These are phyloP conservation scores for Sicyos edulis DNA, from an alignment of 306 rosid genomes.

Conservation along the genomic window DNA sequence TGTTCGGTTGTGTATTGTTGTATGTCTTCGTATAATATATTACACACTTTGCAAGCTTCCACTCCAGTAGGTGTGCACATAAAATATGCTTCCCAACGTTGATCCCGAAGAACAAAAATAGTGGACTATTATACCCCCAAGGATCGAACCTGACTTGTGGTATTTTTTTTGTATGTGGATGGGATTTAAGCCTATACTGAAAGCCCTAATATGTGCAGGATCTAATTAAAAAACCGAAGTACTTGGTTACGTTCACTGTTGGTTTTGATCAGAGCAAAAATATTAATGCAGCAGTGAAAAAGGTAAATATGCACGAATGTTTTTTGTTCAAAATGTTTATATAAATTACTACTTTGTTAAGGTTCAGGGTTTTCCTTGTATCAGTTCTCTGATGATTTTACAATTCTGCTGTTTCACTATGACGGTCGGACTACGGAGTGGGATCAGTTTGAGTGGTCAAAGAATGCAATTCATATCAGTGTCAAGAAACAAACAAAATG, in stretches of 20 bases:
- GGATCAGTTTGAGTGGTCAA: conserved; percentile 98
- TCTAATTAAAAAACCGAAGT: conserved; percentile 70
- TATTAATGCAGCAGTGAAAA: conserved; percentile 66
- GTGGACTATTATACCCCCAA: no score
- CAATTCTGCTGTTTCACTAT: conserved; percentile 94
- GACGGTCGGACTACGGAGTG: conserved; percentile 87
- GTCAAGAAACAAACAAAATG: conserved; percentile 75
- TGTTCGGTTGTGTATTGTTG: neutral
- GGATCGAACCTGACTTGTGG: neutral
- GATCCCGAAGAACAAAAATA: no score
- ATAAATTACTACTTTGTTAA: conserved; percentile 24
- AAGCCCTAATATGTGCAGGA: conserved; percentile 62
- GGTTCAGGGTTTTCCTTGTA: conserved; percentile 27
- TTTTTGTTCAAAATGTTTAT: neutral
- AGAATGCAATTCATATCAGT: conserved; percentile 75
- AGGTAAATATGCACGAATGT: conserved; percentile 43
- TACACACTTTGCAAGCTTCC: no score
- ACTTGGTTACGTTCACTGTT: conserved; percentile 88
- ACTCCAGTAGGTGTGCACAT: no score
- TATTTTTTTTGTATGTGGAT: neutral
- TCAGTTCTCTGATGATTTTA: conserved; percentile 93
- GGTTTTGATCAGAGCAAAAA: conserved; percentile 78
- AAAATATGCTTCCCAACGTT: no score
- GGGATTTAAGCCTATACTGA: conserved; percentile 23
- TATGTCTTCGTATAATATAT: no score